A percentile compares a stretch with the other conserved stretches of the same genome.
These are phyloP conservation scores for Nepenthes gracilis DNA, from an alignment of 148 eudicot genomes.

Conservation along the genomic window DNA sequence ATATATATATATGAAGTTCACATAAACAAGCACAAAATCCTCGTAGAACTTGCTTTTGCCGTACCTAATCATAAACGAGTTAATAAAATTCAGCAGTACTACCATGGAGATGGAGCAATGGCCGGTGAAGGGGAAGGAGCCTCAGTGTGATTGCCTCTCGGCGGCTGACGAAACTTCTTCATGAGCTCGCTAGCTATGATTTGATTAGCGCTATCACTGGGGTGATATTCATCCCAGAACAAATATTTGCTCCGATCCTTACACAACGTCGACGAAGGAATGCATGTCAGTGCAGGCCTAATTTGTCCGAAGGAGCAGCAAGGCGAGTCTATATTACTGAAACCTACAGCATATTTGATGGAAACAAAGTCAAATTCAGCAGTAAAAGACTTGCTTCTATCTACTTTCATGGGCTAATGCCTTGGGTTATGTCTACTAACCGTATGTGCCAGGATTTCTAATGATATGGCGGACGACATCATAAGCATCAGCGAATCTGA, in stretches of 20 bases:
- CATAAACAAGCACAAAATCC: no score
- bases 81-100: no score
- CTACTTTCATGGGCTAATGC: no score
- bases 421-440: slow-evolving; percentile 17
- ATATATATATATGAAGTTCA: no score
- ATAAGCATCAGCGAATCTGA: slow-evolving; percentile 70
- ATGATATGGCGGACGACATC: slow-evolving; percentile 76
- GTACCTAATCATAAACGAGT: no score
- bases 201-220: slow-evolving; percentile 42
- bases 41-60: no score
- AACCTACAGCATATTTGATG: slow-evolving; percentile 19
- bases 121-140: slow-evolving; percentile 34
- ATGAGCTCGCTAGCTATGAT: slow-evolving; percentile 39
- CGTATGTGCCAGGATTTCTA: slow-evolving; percentile 50
- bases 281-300: slow-evolving; percentile 48
- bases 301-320: slow-evolving; percentile 53
- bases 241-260: slow-evolving; percentile 46
- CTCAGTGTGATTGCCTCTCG: slow-evolving; percentile 5
- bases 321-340: slow-evolving; percentile 41
- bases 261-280: slow-evolving; percentile 41
- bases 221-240: slow-evolving; percentile 69
- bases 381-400: no score
- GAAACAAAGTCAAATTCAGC: neutral
- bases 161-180: slow-evolving; percentile 25
- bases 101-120: slow-evolving; percentile 15